phyloP scores from a whole-genome alignment of 2,329 filamentous ascomycete genomes.

The Metarhizium rileyi region DNA sequence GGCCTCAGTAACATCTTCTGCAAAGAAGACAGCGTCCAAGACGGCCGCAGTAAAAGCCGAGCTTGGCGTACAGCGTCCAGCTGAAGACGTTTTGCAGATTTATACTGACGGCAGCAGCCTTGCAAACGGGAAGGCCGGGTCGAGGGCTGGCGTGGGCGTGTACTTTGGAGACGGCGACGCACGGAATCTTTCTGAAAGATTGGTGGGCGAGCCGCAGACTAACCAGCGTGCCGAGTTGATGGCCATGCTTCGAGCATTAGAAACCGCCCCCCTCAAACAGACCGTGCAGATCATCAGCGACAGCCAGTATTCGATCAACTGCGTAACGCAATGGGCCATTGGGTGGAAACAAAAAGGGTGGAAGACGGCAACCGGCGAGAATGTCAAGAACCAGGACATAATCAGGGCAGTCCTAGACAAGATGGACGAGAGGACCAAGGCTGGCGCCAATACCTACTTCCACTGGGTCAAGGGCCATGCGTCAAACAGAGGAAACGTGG shows the following conservation, averaged over 20 bases:
- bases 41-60: not conserved
- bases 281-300: slow-evolving; percentile 76
- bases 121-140: slow-evolving; percentile 46
- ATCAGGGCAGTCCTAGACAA: slow-evolving; percentile 61
- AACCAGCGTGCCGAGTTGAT: slow-evolving; percentile 96
- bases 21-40: slow-evolving; percentile 16
- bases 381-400: slow-evolving; percentile 81
- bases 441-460: slow-evolving; percentile 57
- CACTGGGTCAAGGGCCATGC: slow-evolving; percentile 87
- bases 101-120: slow-evolving; percentile 56
- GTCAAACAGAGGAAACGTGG: slow-evolving; percentile 62
- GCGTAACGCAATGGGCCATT: slow-evolving; percentile 72
- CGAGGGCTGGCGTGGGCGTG: slow-evolving; percentile 52
- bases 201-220: slow-evolving; percentile 68
- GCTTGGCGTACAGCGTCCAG: slow-evolving; percentile 2
- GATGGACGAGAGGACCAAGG: slow-evolving; percentile 57
- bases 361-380: slow-evolving; percentile 59
- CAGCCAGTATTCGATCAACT: slow-evolving; percentile 84
- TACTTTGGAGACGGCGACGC: slow-evolving; percentile 49
- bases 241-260: slow-evolving; percentile 73
- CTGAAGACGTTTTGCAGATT: slow-evolving; percentile 25
- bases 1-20: slow-evolving; percentile 8
- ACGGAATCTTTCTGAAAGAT: slow-evolving; percentile 63
- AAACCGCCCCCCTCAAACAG: slow-evolving; percentile 59
- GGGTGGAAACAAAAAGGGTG: slow-evolving; percentile 71